Conservation (phyloP, 257 asterid species). For the Verbascum thapsus region DNA sequence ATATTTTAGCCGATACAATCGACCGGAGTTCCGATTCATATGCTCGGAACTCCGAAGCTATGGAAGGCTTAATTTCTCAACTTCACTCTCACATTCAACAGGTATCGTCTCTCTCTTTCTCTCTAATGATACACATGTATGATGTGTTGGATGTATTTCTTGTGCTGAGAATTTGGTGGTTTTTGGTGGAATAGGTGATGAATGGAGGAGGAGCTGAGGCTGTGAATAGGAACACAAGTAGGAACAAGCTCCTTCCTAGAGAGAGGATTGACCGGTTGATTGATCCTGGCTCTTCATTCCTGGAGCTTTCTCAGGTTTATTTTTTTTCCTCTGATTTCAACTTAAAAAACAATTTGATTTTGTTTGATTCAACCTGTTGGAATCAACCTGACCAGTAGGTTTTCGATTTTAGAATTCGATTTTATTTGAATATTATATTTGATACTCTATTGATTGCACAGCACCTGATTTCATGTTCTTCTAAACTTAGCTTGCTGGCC, state of each 20-base stretch:
- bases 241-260: slow-evolving; percentile 90
- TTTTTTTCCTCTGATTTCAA: neutral
- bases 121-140: neutral
- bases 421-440: too few relatives aligned
- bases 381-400: slow-evolving; percentile 8
- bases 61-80: slow-evolving; percentile 70
- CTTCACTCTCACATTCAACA: slow-evolving; percentile 67
- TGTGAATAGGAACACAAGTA: slow-evolving; percentile 74
- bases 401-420: too few relatives aligned
- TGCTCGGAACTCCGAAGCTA: slow-evolving; percentile 57
- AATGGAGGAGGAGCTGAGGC: slow-evolving; percentile 89
- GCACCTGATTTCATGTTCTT: slow-evolving; percentile 33
- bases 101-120: slow-evolving; percentile 36
- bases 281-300: slow-evolving; percentile 92
- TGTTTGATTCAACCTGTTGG: neutral
- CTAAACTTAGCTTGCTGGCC: slow-evolving; percentile 81
- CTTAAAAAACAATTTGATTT: too few relatives aligned
- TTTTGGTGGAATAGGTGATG: slow-evolving; percentile 55
- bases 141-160: neutral
- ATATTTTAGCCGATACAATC: slow-evolving; percentile 61
- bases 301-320: slow-evolving; percentile 91
- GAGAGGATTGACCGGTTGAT: slow-evolving; percentile 83
- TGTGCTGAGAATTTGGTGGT: too few relatives aligned
- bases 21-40: slow-evolving; percentile 81
- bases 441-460: too few relatives aligned